Conservation (phyloP, 83 land plant species). For the Diphasiastrum complanatum region DNA sequence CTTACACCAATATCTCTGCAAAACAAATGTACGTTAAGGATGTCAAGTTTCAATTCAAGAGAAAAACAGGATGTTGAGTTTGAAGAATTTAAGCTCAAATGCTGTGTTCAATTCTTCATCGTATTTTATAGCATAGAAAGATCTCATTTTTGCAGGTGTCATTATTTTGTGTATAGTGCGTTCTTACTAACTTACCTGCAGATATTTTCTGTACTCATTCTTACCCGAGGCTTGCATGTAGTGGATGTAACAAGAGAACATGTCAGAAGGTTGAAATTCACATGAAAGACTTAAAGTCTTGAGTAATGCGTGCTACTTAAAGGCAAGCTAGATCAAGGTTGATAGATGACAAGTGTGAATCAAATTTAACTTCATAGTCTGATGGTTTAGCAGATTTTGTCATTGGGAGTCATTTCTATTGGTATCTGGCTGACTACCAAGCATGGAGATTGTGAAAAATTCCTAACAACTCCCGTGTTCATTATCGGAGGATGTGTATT, state of each 20-base stretch:
- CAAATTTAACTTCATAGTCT: background rate
- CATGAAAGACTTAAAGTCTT: too few species aligned
- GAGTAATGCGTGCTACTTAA: background rate
- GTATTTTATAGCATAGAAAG: too few species aligned
- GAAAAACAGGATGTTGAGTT: background rate
- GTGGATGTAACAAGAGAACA: too few species aligned
- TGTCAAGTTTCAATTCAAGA: background rate
- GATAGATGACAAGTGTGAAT: background rate
- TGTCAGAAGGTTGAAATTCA: too few species aligned
- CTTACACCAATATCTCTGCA: conserved; percentile 8
- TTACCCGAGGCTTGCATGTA: too few species aligned
- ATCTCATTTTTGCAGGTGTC: too few species aligned
- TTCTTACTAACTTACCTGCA: too few species aligned
- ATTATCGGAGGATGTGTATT: conserved; percentile 21
- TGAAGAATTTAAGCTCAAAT: too few species aligned
- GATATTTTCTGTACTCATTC: too few species aligned
- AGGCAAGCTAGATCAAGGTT: background rate
- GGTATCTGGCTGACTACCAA: conserved; percentile 27
- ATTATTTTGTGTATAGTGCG: too few species aligned
- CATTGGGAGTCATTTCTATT: conserved; percentile 10
- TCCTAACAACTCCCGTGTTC: conserved; percentile 20
- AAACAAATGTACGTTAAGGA: background rate
- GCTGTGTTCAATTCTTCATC: too few species aligned
- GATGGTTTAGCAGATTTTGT: conserved; percentile 12
- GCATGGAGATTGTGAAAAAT: conserved; percentile 28